phyloP scores from a whole-genome alignment of 2,329 filamentous ascomycete species.

The Diaporthe batatas region DNA sequence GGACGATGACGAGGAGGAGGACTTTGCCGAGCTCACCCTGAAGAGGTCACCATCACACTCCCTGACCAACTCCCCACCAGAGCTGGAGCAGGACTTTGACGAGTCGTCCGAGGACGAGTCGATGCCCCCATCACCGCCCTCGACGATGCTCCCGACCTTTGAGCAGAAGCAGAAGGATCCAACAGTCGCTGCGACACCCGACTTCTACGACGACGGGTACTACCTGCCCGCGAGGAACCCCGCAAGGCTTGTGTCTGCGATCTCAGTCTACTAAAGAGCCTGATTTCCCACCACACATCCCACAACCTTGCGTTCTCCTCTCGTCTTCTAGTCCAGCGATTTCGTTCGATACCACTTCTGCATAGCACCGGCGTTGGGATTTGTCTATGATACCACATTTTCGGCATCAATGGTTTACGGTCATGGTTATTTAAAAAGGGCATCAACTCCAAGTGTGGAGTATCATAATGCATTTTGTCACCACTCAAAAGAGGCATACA shows the following conservation, averaged over 20 bases:
- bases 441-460: background rate
- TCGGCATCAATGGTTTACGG: conserved; percentile 29
- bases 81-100: conserved; percentile 77
- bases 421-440: conserved; percentile 9
- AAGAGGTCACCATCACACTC: conserved; percentile 76
- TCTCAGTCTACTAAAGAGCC: conserved; percentile 66
- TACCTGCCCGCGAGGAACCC: conserved; percentile 66
- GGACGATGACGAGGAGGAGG: conserved; percentile 73
- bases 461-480: conserved; percentile 1
- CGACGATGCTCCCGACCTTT: conserved; percentile 70
- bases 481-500: conserved; percentile 37
- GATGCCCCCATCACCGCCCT: conserved; percentile 79
- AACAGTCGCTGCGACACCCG: conserved; percentile 52
- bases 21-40: conserved; percentile 73
- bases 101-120: conserved; percentile 77
- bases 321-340: conserved; percentile 41
- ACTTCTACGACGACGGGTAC: conserved; percentile 65
- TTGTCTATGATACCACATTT: conserved; percentile 36
- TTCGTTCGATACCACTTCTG: conserved; percentile 39
- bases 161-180: conserved; percentile 66
- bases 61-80: conserved; percentile 66
- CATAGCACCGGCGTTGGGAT: conserved; percentile 37
- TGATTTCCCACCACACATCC: conserved; percentile 56
- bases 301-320: conserved; percentile 47
- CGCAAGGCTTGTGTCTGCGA: conserved; percentile 65